Base-by-base conservation (phyloP, 1,284 basidiomycete genomes). In the Papiliotrema terrestris region DNA sequence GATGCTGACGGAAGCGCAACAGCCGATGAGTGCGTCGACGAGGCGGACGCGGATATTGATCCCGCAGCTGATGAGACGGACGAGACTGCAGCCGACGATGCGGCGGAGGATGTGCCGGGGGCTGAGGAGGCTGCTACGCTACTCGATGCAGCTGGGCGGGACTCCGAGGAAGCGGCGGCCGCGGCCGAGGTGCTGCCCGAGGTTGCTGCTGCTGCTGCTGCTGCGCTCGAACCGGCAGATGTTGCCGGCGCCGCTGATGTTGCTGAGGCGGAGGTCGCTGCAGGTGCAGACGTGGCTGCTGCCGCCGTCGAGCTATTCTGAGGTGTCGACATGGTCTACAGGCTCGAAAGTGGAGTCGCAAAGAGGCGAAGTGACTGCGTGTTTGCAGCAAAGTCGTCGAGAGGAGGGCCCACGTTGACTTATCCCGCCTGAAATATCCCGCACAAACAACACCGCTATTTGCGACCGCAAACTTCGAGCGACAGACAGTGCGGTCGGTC, bases 61-160 rank as follows among this genome's bases (percentile, higher is more conserved):
- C 19, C 50, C 19, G 26, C 11, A 17, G 39, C 39, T 17, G 39
- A 41, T 5, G 39, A 41, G 15, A 20, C 39, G 15, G 39, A 20
- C 8, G 39, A 17, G 4, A 15, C 39, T n/a, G 39, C 15, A 8
- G 53, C 39, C 8, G 53, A 47, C 25, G 45, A 47, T 17, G 43
- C 53, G 13, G 62, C 48, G 15, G 66, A 50, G 4, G 63, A 61
- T 9, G 56, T 52, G 14, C 64, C 29, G 29, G 29, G 55, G 15
- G 60, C 45, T 1, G 62, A 58, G 3, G 64, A 59, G 17, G 59
- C 57, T n/a, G 59, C 36, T 23, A 45, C 51, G 14, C 55, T 36
- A 11, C 47, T 52, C 29, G 58, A 59, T 26, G 54, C 47, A 25
- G 57, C 39, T 17, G 50, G 26, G 22, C 25, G 23, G 25, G 54